Evolutionary conservation across 345 rosid species (phyloP).

Genomic region (Xanthoceras sorbifolium): DNA sequence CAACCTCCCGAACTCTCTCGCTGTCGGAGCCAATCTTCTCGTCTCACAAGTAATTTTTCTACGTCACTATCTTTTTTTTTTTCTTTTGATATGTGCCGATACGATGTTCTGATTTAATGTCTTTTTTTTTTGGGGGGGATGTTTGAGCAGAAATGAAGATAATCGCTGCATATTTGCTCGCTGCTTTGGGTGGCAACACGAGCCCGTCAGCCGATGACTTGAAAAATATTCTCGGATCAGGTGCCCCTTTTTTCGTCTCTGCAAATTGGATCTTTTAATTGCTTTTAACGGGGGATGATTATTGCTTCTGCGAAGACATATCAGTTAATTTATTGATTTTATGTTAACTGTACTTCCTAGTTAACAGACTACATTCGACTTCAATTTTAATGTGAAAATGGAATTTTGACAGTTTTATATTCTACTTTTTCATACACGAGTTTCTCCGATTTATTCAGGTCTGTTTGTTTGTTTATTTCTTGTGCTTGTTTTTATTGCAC

Average conservation of each 20-base stretch:
- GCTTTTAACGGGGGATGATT: not conserved
- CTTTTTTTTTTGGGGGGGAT: not conserved
- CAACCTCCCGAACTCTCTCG: not conserved
- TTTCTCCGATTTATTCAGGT: not conserved
- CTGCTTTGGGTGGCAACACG: slow-evolving; percentile 68
- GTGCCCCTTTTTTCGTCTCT: slow-evolving; percentile 21
- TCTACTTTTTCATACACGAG: too few species aligned
- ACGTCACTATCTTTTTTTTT: not conserved
- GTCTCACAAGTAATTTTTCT: not conserved
- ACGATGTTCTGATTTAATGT: not conserved
- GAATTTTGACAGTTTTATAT: not conserved
- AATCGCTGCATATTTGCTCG: slow-evolving; percentile 73
- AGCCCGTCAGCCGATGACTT: slow-evolving; percentile 54
- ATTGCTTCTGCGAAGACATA: not conserved
- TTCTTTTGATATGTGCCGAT: not conserved
- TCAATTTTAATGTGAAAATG: not conserved
- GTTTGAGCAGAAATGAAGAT: slow-evolving; percentile 62
- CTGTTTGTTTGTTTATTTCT: not conserved
- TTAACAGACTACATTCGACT: not conserved
- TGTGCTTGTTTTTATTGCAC: not conserved
- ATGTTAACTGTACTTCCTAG: not conserved
- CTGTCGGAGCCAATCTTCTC: not conserved
- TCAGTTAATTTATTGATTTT: not conserved
- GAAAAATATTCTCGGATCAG: slow-evolving; percentile 67
- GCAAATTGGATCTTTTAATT: not conserved